Base-by-base conservation (phyloP, 208 protist genomes). In the Leishmania turanica region DNA sequence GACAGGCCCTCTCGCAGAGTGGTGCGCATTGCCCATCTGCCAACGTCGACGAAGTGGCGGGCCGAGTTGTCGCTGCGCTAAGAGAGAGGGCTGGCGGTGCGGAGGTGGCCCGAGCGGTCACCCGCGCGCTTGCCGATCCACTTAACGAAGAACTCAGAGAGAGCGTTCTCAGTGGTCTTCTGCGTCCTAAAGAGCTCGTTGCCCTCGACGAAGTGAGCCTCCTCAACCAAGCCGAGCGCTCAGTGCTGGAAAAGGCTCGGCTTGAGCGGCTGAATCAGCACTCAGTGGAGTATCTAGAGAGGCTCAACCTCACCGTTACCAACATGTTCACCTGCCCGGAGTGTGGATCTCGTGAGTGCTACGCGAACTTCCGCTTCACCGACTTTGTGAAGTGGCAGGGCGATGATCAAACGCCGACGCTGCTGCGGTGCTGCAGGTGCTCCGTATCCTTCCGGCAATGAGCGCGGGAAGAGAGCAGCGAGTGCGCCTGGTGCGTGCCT, bases 301-400 rank as follows among this genome's bases (percentile, higher is more conserved):
- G 80, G 56, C 81, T 92, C 31, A 87, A 54, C 37, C 68, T 71
- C 64, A 82, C 80, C 42, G 80, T 91, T 5, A 95, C 91, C 0
- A 71, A 84, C 47, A 80, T 95, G 47, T 95, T 83, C 79, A 87
- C 81, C 7, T 95, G 91, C 72, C 88, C 91, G 0, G 65, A 73
- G 2, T 95, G 91, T 82, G 88, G 87, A 4, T 81, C 79, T 49
- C 79, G 76, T 15, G 71, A 90, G 74, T 95, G 91, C 82, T 89
- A 83, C 69, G 85, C 90, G 17, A 90, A 91, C 77, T 89, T 91
- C 66, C 85, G 89, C 37, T 84, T 79, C 42, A 87, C 89, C 6
- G 88, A 90, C 70, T 91, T 91, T 71, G 89, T 93, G 70, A 95
- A 95, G 78, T 95, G 91, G 90, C 84, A 90, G 68, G 91, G 89